Evolutionary conservation across 2,329 filamentous ascomycete species (phyloP), one percentile per base, ranked within the genome.

Genomic region (Paraconiothyrium brasiliense): DNA sequence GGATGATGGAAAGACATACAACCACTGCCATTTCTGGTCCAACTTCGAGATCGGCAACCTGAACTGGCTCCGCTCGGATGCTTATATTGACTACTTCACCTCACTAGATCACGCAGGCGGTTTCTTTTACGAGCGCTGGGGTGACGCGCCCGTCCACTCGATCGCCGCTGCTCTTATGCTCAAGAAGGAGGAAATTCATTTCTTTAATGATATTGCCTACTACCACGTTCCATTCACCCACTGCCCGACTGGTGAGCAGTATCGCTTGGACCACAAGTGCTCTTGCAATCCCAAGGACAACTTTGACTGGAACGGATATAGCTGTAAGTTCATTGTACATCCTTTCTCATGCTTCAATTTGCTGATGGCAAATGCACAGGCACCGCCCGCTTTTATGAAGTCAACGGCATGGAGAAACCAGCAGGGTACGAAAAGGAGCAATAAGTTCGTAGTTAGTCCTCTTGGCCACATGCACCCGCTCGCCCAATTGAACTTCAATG

Each of bases 251-350:
- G 92, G 91, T 58, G 93, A 98, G 81, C 86, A 97, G 81, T 88
- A 87, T 57, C 89, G 94, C 67, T 80, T 94, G 58, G 90, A 97
- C 68, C 88, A 94, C 69, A 94, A 92, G 78, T 99, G 95, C 80
- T 91, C 94, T 80, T 99, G 95, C 83, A 93, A 99, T 76, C 94
- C 95, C 8, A 90, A 90, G 74, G 92, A 98, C 62, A 99, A 99
- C 84, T 99, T 99, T 84, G 95, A 99, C 81, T 99, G 96, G 96
- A 97, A 97, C 81, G 92, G 92, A 56, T 98, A 97, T 79, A 97
- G 93, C 78, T 98, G 94, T 96, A 87, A 84, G 92, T 84, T 60
- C 41, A 3, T 1, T 10, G 2, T 10, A 1, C 5, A 35, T 13
- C 2, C 14, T 4, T 16, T 4, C 13, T 24, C 1, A 16, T 16